Percentiles rank a stretch among this genome's conserved stretches.
phyloP scores from a whole-genome alignment of 495 filamentous ascomycete genomes.

The Friedmanniomyces simplex region DNA sequence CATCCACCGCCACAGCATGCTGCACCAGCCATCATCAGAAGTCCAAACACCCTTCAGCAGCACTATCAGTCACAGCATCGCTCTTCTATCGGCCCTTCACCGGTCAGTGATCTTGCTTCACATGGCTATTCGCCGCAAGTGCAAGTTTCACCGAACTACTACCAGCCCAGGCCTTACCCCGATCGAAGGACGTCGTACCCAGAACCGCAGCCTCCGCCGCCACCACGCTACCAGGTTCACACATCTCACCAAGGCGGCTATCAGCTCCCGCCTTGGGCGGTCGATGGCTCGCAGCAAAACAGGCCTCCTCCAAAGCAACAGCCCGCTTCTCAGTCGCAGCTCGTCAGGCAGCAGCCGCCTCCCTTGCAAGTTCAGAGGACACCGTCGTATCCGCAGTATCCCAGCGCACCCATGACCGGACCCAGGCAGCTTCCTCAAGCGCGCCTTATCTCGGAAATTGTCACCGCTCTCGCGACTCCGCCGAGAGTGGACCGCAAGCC shows the following conservation, averaged over 20 bases:
- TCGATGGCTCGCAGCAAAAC: slow-evolving; percentile 10
- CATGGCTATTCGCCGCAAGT: slow-evolving; percentile 18
- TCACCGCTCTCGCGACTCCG: slow-evolving; percentile 13
- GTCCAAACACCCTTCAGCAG: slow-evolving; percentile 19
- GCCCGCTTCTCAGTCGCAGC: slow-evolving; percentile 14
- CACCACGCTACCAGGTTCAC: slow-evolving; percentile 12
- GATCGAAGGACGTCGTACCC: slow-evolving; percentile 15
- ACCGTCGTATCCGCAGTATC: slow-evolving; percentile 1
- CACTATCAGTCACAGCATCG: slow-evolving; percentile 22
- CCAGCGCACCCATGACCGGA: slow-evolving; percentile 1
- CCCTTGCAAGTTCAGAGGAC: neutral
- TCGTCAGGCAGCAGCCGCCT: neutral
- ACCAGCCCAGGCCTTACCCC: slow-evolving; percentile 18
- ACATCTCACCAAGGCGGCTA: slow-evolving; percentile 26
- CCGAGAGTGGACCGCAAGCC: slow-evolving; percentile 1
- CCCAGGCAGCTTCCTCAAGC: neutral
- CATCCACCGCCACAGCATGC: slow-evolving; percentile 9
- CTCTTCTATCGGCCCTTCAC: neutral
- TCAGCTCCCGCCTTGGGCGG: slow-evolving; percentile 32
- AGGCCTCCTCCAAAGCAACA: slow-evolving; percentile 7
- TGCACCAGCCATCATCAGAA: slow-evolving; percentile 8
- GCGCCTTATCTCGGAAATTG: slow-evolving; percentile 6
- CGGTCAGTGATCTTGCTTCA: neutral
- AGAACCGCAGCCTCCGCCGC: slow-evolving; percentile 12
- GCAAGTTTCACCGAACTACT: slow-evolving; percentile 18